A percentile compares a stretch with the other conserved stretches of the same genome.
Evolutionary conservation across 139 green algal species (phyloP).

Genomic region (Parachlorella kessleri): DNA sequence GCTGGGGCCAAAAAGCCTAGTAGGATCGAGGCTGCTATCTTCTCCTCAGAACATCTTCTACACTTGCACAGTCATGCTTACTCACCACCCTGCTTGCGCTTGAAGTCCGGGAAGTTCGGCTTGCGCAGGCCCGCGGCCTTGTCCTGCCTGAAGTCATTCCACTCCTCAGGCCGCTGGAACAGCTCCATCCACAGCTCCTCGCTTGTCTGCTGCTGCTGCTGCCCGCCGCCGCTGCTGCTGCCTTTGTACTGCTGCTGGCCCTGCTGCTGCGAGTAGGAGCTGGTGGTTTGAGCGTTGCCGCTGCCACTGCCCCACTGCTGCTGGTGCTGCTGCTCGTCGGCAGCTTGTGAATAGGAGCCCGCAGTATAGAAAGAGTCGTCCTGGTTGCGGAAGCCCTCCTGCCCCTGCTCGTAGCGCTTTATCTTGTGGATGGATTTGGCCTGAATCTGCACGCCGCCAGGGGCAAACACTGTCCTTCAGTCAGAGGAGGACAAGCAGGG

Average conservation of each 20-base stretch:
- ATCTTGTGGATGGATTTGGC: not conserved
- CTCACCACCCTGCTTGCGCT: conserved; percentile 18
- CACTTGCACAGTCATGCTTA: too few relatives aligned
- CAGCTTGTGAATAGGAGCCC: too few relatives aligned
- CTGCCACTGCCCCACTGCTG: not conserved
- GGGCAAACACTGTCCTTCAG: too few relatives aligned
- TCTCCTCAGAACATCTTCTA: too few relatives aligned
- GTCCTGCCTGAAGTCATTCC: conserved; percentile 20
- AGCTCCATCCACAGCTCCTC: conserved; percentile 34
- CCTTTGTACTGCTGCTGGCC: too few relatives aligned
- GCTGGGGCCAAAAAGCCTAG: too few relatives aligned
- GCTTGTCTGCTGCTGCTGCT: conserved; percentile 13
- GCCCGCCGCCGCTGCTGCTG: not conserved
- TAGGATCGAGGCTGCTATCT: too few relatives aligned
- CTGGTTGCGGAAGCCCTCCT: not conserved
- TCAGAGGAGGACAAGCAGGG: too few relatives aligned
- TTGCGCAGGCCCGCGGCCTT: conserved; percentile 17
- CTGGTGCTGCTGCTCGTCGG: not conserved
- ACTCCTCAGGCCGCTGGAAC: conserved; percentile 14
- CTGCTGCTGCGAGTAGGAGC: not conserved
- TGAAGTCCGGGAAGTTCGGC: conserved; percentile 32
- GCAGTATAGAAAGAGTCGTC: not conserved
- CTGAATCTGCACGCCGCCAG: not conserved
- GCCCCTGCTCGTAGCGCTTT: not conserved
- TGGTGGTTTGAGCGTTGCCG: too few relatives aligned